Conservation (phyloP, 805 yeast species). For the Debaryomyces hansenii region DNA sequence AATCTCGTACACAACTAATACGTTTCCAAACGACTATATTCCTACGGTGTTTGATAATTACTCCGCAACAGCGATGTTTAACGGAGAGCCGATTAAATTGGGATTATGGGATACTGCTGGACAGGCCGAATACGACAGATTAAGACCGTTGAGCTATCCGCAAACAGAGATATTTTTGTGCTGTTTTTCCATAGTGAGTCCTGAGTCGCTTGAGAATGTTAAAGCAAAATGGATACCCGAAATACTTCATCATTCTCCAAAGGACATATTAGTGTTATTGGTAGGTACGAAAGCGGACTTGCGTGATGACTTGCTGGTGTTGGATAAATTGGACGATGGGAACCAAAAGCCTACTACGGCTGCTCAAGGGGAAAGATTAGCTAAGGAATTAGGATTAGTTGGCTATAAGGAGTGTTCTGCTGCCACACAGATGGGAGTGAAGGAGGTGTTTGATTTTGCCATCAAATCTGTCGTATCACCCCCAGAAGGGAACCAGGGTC, state of each 20-base stretch:
- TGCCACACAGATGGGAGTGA: constrained; percentile 82
- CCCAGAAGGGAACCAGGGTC: constrained; percentile 22
- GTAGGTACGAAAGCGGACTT: constrained; percentile 90
- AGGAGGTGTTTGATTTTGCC: constrained; percentile 80
- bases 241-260: constrained; percentile 78
- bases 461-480: constrained; percentile 67
- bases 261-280: constrained; percentile 63
- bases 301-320: constrained; percentile 76
- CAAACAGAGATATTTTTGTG: constrained; percentile 87
- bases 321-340: constrained; percentile 63
- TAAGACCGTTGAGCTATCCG: constrained; percentile 87
- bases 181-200: constrained; percentile 83
- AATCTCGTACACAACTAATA: constrained; percentile 86
- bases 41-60: constrained; percentile 95
- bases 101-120: constrained; percentile 98
- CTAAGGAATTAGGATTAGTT: constrained; percentile 70
- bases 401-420: constrained; percentile 88
- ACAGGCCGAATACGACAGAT: constrained; percentile 86
- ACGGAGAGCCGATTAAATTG: constrained; percentile 76
- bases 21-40: constrained; percentile 89
- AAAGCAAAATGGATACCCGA: constrained; percentile 80
- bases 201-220: constrained; percentile 77
- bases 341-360: constrained; percentile 61
- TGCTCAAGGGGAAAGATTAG: constrained; percentile 64
- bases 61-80: constrained; percentile 80